Evolutionary conservation across 2,329 filamentous ascomycete genomes (phyloP).

Genomic region (Pezicula neosporulosa): DNA sequence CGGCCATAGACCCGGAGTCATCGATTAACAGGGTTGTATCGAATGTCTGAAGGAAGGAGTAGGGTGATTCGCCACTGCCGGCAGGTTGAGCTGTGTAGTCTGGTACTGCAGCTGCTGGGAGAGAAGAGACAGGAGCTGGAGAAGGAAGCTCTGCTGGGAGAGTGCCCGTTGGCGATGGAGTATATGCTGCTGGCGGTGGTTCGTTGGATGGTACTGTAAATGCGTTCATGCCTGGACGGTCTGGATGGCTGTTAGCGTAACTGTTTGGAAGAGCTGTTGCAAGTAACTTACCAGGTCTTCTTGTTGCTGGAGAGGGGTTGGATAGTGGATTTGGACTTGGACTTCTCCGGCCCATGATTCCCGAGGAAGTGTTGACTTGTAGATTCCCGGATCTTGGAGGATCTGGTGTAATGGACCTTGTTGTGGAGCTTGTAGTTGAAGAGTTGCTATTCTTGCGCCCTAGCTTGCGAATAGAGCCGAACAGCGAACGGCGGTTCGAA

Average conservation of each 20-base stretch:
- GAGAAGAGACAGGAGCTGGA: not conserved
- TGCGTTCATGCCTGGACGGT: constrained; percentile 25
- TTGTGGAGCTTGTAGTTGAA: not conserved
- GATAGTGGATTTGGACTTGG: constrained; percentile 10
- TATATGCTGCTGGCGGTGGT: constrained; percentile 29
- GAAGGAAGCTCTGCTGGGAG: constrained; percentile 11
- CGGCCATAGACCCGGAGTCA: constrained; percentile 85
- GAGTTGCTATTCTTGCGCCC: constrained; percentile 16
- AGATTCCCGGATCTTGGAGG: constrained; percentile 3
- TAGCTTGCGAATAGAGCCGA: constrained; percentile 15
- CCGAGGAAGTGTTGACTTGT: not conserved
- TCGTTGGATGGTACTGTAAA: constrained; percentile 26
- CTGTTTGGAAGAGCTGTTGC: not conserved
- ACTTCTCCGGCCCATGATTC: not conserved
- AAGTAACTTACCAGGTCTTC: constrained; percentile 12
- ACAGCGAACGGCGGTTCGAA: constrained; percentile 8
- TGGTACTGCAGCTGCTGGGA: constrained; percentile 34
- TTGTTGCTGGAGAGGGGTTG: constrained; percentile 21
- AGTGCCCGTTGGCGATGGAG: constrained; percentile 13
- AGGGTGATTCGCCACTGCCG: constrained; percentile 57
- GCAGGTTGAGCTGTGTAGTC: constrained; percentile 26
- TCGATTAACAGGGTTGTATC: constrained; percentile 91
- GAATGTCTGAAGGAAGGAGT: constrained; percentile 73
- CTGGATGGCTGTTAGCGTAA: not conserved
- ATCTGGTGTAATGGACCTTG: not conserved